phyloP scores from a whole-genome alignment of 768 basidiomycete species.

The Lactarius akahatsu region DNA sequence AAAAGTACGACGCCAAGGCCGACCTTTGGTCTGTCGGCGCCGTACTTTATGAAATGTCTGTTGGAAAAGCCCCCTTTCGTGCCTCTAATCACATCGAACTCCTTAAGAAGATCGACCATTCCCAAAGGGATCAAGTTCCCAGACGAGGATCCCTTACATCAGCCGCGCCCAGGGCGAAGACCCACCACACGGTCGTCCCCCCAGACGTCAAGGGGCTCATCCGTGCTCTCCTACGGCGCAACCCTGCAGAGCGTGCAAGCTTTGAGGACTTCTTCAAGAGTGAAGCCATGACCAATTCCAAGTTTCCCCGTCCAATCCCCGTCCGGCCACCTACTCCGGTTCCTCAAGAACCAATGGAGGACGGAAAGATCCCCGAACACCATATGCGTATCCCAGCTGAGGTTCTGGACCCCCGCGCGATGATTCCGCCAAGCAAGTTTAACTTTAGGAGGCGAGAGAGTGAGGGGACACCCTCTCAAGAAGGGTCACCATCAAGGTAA shows the following conservation, averaged over 20 bases:
- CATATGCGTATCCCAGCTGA: conserved; percentile 76
- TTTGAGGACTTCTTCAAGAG: conserved; percentile 94
- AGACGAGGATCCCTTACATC: conserved; percentile 70
- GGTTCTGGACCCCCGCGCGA: conserved; percentile 73
- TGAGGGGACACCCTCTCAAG: conserved; percentile 17
- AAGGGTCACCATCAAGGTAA: conserved; percentile 19
- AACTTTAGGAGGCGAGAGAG: conserved; percentile 53
- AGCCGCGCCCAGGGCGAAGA: conserved; percentile 51
- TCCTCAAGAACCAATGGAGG: conserved; percentile 29
- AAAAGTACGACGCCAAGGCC: conserved; percentile 97
- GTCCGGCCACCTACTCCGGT: conserved; percentile 36
- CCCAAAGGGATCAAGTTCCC: conserved; percentile 94
- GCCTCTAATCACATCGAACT: conserved; percentile 96
- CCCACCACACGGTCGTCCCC: conserved; percentile 55
- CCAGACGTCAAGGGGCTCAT: conserved; percentile 87
- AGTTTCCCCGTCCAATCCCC: conserved; percentile 59
- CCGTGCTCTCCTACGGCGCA: conserved; percentile 75
- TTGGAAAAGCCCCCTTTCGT: conserved; percentile 91
- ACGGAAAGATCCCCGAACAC: conserved; percentile 60
- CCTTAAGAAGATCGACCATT: conserved; percentile 85
- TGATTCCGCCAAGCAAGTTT: conserved; percentile 82
- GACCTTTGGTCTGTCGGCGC: conserved; percentile 99
- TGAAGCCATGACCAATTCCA: conserved; percentile 70
- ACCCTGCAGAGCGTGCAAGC: conserved; percentile 78
- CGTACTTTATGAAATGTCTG: conserved; percentile 92